A percentile compares a stretch with the other conserved stretches of the same genome.
Evolutionary conservation across 176 grass and related monocot genomes (phyloP).

Genomic region (Cocos nucifera): DNA sequence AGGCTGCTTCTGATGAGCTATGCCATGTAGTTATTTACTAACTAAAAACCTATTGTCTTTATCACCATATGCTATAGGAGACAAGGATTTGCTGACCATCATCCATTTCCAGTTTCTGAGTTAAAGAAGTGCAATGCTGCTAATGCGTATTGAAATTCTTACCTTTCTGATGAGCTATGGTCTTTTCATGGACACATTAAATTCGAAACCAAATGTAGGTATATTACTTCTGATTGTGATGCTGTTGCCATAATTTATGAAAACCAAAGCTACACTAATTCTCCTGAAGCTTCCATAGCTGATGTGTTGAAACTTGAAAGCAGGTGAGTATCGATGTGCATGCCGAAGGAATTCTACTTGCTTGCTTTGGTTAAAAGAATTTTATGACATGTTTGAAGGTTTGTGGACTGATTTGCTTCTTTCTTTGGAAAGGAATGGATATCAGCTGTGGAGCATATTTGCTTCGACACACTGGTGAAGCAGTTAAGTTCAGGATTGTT

Average conservation of each 20-base stretch:
- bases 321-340: slow-evolving; percentile 28
- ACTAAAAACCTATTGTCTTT: no score
- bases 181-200: no score
- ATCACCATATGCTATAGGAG: no score
- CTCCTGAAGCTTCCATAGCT: slow-evolving; percentile 76
- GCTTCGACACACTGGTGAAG: slow-evolving; percentile 49
- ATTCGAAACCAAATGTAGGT: slow-evolving; percentile 25
- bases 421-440: slow-evolving; percentile 73
- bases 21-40: no score
- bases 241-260: slow-evolving; percentile 80
- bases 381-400: no score
- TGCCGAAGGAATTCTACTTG: not conserved
- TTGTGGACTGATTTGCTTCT: not conserved
- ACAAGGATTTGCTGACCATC: no score
- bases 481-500: slow-evolving; percentile 57
- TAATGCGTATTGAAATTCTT: no score
- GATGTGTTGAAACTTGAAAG: slow-evolving; percentile 94
- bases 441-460: slow-evolving; percentile 91
- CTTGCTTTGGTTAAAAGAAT: no score
- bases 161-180: no score
- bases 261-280: slow-evolving; percentile 56
- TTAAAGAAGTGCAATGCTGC: no score
- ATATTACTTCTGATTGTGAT: slow-evolving; percentile 85
- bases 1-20: no score
- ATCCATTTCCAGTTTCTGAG: no score